Evolutionary conservation across 1,284 basidiomycete genomes (phyloP), one percentile per base, ranked within the genome.

Genomic region (Cutaneotrichosporon spelunceum): DNA sequence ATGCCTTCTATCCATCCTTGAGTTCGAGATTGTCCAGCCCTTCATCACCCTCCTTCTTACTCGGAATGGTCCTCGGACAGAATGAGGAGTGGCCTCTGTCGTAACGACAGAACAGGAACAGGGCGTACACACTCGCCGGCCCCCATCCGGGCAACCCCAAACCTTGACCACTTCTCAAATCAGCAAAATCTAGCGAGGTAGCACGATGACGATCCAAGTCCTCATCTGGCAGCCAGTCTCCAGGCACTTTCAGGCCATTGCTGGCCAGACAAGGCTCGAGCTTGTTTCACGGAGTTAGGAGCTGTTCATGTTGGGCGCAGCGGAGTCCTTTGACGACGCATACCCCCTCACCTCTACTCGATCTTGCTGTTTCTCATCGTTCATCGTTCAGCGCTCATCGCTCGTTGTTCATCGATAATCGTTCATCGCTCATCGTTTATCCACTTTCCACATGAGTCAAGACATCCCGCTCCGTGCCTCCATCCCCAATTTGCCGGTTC

Each of bases 221-320:
- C 39, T 3, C 2, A 42, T 42, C 39, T n/a, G 39, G 39, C 19
- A 42, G 14, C 19, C 4, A 39, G 16, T 42, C 6, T 42, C 39
- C 39, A 42, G 39, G 39, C 39, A 42, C 39, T 42, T 42, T 42
- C 36, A 39, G 36, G 36, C 36, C 36, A 39, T n/a, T n/a, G n/a
- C n/a, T n/a, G 39, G n/a, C 19, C 16, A 33, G 36, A 19, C 39
- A 7, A 42, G 39, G 6, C 39, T 42, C 19, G 39, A 42, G 39
- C 39, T 42, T 42, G 39, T 42, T 42, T 42, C 19, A 42, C 39
- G 39, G 19, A 19, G 39, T 19, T 42, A 19, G 19, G 8, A 16
- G 39, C 39, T n/a, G 16, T n/a, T 33, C 34, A 13, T 13, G 34
- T 13, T 36, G 11, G 34, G n/a, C n/a, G n/a, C n/a, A n/a, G n/a